Conservation (phyloP, 306 rosid species). For the Arachis stenosperma region DNA sequence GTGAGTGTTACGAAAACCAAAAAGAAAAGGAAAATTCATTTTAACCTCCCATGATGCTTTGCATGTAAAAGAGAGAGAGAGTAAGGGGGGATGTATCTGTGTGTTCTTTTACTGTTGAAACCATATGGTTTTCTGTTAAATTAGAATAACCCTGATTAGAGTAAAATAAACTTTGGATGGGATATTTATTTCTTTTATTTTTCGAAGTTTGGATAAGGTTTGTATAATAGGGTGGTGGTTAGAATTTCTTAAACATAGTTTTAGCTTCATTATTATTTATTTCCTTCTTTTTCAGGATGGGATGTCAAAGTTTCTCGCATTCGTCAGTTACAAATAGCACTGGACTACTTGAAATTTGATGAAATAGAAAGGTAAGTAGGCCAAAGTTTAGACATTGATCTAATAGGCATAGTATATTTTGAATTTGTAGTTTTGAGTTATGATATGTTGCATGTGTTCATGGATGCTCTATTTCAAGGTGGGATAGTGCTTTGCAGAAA, state of each 20-base stretch:
- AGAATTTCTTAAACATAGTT: constrained; percentile 24
- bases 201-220: constrained; percentile 19
- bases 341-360: constrained; percentile 87
- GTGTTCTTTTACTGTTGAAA: neutral
- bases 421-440: neutral
- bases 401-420: too few relatives aligned
- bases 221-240: constrained; percentile 17
- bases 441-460: constrained; percentile 12
- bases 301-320: constrained; percentile 76
- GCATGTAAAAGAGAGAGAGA: neutral
- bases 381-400: constrained; percentile 30
- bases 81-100: neutral
- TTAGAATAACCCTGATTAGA: constrained; percentile 8
- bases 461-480: constrained; percentile 9
- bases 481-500: neutral
- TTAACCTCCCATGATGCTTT: constrained; percentile 18
- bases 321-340: constrained; percentile 76
- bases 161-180: neutral
- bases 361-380: constrained; percentile 84
- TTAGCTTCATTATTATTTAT: constrained; percentile 44
- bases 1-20: constrained; percentile 53
- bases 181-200: constrained; percentile 26
- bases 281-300: constrained; percentile 76
- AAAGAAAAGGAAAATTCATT: constrained; percentile 8
- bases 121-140: constrained; percentile 9